Evolutionary conservation across 305 asterid species (phyloP).

Genomic region (Fraxinus nigra): DNA sequence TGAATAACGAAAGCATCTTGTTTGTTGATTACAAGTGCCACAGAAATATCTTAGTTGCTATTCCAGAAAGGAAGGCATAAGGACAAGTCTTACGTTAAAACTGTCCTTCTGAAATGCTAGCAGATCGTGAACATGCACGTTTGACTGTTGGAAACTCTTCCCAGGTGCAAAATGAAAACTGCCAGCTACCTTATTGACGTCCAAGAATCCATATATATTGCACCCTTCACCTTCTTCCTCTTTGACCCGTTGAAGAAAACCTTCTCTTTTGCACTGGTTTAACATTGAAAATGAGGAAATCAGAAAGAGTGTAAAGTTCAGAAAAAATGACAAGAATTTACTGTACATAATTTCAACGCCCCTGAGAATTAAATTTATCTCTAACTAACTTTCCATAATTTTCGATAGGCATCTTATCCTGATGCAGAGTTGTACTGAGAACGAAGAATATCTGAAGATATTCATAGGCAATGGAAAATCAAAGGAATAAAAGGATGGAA

Average conservation of each 20-base stretch:
- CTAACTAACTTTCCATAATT: neutral
- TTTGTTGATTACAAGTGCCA: neutral
- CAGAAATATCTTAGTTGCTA: neutral
- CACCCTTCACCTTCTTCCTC: slow-evolving; percentile 99
- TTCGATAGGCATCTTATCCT: neutral
- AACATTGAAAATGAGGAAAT: slow-evolving; percentile 17
- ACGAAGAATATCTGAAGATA: neutral
- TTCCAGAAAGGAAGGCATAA: slow-evolving; percentile 7
- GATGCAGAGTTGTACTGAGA: slow-evolving; percentile 11
- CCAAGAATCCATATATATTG: slow-evolving; percentile 85
- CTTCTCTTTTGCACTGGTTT: slow-evolving; percentile 91
- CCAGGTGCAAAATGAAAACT: slow-evolving; percentile 99
- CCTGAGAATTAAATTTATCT: neutral
- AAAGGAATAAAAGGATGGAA: neutral
- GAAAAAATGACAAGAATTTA: slow-evolving; percentile 8
- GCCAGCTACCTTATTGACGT: slow-evolving; percentile 94
- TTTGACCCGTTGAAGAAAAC: slow-evolving; percentile 87
- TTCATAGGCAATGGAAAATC: neutral
- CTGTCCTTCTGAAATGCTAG: slow-evolving; percentile 91
- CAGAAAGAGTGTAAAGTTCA: neutral
- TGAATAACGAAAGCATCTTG: slow-evolving; percentile 1
- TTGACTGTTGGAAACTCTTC: slow-evolving; percentile 94
- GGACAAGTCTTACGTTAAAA: slow-evolving; percentile 65
- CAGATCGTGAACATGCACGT: slow-evolving; percentile 83
- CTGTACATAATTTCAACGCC: neutral